Base-by-base conservation (phyloP, 495 filamentous ascomycete species). In the Xylaria castorea region DNA sequence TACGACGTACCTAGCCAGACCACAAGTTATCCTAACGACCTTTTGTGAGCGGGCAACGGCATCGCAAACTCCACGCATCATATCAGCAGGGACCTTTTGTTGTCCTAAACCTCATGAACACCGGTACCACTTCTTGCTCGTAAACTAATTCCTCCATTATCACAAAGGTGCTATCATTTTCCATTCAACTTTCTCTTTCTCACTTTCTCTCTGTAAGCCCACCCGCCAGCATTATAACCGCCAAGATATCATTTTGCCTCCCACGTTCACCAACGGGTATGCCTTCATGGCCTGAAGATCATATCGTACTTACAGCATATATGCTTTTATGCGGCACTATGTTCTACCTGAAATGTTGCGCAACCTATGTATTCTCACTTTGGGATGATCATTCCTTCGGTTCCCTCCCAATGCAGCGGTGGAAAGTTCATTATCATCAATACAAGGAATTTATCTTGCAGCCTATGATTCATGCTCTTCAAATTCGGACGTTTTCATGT, bases 21-120 rank as follows among this genome's bases (percentile, higher is more conserved):
- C n/a, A 12, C 48, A 51, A 25, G 48, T 20, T 8, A 50, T 50
- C 20, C 51, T 27, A 57, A 30, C 51, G 12, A 27, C 51, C 11
- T 30, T 57, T 6, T 9, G 51, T 30, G 27, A n/a, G 53, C 27
- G 5, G 53, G 53, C 53, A 30, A 57, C 25, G 25, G 22, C 11
- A 53, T 53, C 53, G 14, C 22, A 3, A 18, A 32, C 53, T 8
- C n/a, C 22, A 36, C 55, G 2, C 58, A 34, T 38, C 58, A 14
- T 61, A 61, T 38, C 34, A 20, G 80, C 34, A 55, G 6, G 16
- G 53, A 14, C 27, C 22, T 57, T 32, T 57, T 27, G 27, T 7
- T 57, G 16, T 57, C 14, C 53, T 16, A 32, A 7, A 1, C 53
- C 14, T 5, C 12, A 32, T 22, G 14, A 57, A 30, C n/a, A 14